Percentiles rank a stretch among this genome's conserved stretches.
Conservation (phyloP, 2,329 filamentous ascomycete genomes). For the Phyllachora maydis region DNA sequence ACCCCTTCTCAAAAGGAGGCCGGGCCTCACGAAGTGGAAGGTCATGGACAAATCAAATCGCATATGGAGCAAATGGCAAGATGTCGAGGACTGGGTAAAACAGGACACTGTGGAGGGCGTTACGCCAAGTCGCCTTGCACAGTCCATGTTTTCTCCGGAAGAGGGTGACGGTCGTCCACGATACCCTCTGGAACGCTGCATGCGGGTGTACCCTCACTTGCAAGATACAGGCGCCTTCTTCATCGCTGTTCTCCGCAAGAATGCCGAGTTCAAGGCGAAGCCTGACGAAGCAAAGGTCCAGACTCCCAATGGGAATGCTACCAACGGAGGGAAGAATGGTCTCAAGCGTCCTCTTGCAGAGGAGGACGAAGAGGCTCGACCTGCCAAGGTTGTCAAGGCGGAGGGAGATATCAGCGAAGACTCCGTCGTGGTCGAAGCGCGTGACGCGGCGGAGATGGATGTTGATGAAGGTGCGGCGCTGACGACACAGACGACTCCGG, state of each 20-base stretch:
- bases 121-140: conserved; percentile 45
- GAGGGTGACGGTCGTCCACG: conserved; percentile 29
- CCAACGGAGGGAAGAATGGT: too few relatives aligned
- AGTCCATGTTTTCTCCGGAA: conserved; percentile 65
- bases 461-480: conserved; percentile 1
- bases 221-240: conserved; percentile 98
- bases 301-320: too few relatives aligned
- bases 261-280: conserved; percentile 60
- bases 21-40: conserved; percentile 67
- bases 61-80: conserved; percentile 64
- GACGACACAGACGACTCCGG: conserved; percentile 1
- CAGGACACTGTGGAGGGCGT: conserved; percentile 34
- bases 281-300: conserved; percentile 25
- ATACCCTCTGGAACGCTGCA: conserved; percentile 73
- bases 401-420: conserved; percentile 8
- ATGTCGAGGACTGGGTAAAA: conserved; percentile 51
- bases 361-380: conserved; percentile 11
- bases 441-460: not conserved
- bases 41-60: conserved; percentile 74
- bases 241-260: conserved; percentile 87
- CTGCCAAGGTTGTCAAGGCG: conserved; percentile 19
- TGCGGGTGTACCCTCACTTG: conserved; percentile 84
- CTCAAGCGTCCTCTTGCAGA: conserved; percentile 14
- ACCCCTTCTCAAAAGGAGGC: conserved; percentile 51
- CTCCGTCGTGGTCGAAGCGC: conserved; percentile 1